Base-by-base conservation (phyloP, 495 filamentous ascomycete genomes). In the Extremus antarcticus region DNA sequence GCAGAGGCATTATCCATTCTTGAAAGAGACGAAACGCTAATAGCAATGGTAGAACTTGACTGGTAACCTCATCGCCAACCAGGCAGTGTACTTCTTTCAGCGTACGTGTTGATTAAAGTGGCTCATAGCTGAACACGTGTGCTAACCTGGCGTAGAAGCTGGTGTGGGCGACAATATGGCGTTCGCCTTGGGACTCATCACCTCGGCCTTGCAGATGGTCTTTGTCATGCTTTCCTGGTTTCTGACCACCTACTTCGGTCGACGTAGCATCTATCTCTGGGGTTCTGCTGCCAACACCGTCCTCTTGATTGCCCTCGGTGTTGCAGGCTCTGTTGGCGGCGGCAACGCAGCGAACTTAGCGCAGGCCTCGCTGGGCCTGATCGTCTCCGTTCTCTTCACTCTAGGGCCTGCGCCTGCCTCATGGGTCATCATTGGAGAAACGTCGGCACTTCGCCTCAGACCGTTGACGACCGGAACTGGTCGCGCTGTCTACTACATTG, bases 341-440 rank as follows among this genome's bases (percentile, higher is more conserved):
- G 62, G 60, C 25, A 65, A 53, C 2, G 63, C 76, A 38, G 47
- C 71, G 58, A 63, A 23, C 46, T 61, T 70, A 48, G 77, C 77
- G 29, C 71, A 75, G 63, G 78, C 78, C 23, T 75, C 73, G 32
- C 66, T 81, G 25, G 77, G 77, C 52, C 64, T 80, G 13, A 78
- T 80, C 59, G 67, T 80, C 60, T 78, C 76, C 50, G 71, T 80
- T 56, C 66, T 75, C 41, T 80, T 77, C 66, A 70, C 67, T 54
- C 65, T 76, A 53, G 75, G 73, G 55, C 74, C 72, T 20, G 77
- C 72, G 25, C 77, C 78, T 53, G 72, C 72, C 50, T 77, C 77
- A 47, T 81, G 72, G 71, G 73, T 76, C 65, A 76, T 79, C 56
- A 80, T 82, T 55, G 76, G 74, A 32, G 78, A 80, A 63, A 80